Evolutionary conservation across 2,329 filamentous ascomycete species (phyloP).

Genomic region (Cephalotrichum gorgonifer): DNA sequence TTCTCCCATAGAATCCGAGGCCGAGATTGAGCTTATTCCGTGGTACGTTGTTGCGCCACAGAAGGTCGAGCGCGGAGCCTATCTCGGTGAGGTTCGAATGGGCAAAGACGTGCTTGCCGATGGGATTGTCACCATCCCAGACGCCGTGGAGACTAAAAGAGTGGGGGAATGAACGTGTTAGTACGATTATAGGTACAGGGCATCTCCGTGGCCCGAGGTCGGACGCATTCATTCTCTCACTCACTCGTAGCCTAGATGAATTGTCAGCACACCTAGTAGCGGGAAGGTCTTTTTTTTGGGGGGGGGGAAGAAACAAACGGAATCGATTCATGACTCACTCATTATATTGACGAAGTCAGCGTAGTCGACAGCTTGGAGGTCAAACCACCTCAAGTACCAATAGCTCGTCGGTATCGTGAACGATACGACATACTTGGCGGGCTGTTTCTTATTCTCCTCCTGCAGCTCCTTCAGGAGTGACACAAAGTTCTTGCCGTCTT

Average conservation of each 20-base stretch:
- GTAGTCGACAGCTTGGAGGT: constrained; percentile 6
- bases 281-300: too few species aligned
- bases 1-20: constrained; percentile 28
- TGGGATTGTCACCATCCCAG: constrained; percentile 24
- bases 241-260: too few species aligned
- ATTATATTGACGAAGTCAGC: constrained; percentile 10
- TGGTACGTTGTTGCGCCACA: constrained; percentile 32
- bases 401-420: constrained; percentile 16
- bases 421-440: constrained; percentile 10
- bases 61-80: constrained; percentile 24
- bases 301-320: too few species aligned
- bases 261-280: too few species aligned
- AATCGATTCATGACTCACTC: too few species aligned
- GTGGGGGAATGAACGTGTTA: too few species aligned
- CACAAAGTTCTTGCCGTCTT: constrained; percentile 13
- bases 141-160: constrained; percentile 7
- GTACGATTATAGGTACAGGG: too few species aligned
- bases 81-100: constrained; percentile 40
- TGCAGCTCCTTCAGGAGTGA: constrained; percentile 13
- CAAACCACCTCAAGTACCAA: constrained; percentile 19
- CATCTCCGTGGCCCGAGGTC: too few species aligned
- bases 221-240: too few species aligned
- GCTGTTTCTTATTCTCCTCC: constrained; percentile 5
- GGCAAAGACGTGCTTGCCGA: constrained; percentile 19
- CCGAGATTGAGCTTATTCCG: constrained; percentile 32